Evolutionary conservation across 1,284 basidiomycete species (phyloP).

Genomic region (Moniliophthora roreri): DNA sequence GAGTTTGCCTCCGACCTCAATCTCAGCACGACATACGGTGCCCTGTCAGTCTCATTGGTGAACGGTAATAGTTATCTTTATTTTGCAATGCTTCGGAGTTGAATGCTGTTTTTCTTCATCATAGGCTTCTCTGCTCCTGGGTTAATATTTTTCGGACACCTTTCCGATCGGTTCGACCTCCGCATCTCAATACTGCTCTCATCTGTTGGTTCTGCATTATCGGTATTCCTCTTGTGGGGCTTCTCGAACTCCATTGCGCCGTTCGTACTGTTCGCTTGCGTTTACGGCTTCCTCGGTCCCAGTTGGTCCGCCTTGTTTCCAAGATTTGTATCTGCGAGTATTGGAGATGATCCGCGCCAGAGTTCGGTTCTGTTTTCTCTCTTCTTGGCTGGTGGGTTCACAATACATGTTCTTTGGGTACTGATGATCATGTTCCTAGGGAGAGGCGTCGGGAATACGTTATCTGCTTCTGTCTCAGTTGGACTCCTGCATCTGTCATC

Average conservation of each 20-base stretch:
- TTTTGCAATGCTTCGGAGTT: neutral
- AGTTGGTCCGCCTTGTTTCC: slow-evolving; percentile 13
- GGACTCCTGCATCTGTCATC: neutral
- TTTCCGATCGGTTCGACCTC: slow-evolving; percentile 11
- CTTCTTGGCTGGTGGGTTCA: slow-evolving; percentile 5
- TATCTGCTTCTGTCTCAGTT: neutral
- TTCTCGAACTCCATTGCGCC: slow-evolving; percentile 7
- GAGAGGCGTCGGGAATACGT: neutral
- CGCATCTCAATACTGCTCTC: slow-evolving; percentile 11
- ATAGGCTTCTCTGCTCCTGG: slow-evolving; percentile 10
- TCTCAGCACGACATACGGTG: slow-evolving; percentile 5
- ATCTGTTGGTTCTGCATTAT: slow-evolving; percentile 10
- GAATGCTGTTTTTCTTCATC: neutral
- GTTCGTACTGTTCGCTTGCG: slow-evolving; percentile 7
- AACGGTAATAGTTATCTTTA: slow-evolving; percentile 2
- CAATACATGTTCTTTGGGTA: neutral
- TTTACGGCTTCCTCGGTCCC: slow-evolving; percentile 13
- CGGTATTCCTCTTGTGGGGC: slow-evolving; percentile 14
- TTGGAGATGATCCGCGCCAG: neutral
- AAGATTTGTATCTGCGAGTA: slow-evolving; percentile 6
- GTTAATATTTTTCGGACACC: slow-evolving; percentile 10
- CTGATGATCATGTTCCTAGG: neutral
- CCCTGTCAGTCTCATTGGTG: slow-evolving; percentile 7
- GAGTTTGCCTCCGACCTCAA: slow-evolving; percentile 12
- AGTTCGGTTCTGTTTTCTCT: slow-evolving; percentile 6